Evolutionary conservation across 352 stramenopile genomes (phyloP).

Genomic region (Nothophytophthora sp.): DNA sequence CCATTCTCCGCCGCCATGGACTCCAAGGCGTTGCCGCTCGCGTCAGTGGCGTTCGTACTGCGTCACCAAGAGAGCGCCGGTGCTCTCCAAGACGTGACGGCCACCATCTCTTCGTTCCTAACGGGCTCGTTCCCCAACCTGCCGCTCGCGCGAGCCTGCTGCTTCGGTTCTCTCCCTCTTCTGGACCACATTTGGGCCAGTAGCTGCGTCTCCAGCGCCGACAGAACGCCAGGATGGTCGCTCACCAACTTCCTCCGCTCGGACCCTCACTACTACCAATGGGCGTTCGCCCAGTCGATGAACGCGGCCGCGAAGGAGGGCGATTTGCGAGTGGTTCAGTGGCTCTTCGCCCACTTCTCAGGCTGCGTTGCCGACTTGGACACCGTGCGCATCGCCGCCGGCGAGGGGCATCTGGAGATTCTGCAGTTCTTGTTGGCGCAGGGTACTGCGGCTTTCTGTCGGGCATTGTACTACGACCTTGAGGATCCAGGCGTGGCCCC

Average conservation of each 20-base stretch:
- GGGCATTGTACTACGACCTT: background rate
- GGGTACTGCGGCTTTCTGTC: too few relatives aligned
- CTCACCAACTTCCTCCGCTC: background rate
- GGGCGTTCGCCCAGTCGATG: background rate
- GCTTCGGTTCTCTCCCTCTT: background rate
- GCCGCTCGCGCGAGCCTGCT: background rate
- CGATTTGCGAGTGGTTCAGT: background rate
- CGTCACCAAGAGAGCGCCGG: too few relatives aligned
- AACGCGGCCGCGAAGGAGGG: background rate
- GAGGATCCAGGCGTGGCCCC: background rate
- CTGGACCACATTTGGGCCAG: background rate
- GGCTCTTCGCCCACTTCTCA: background rate
- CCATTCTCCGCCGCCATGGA: too few relatives aligned
- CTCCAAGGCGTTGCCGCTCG: too few relatives aligned
- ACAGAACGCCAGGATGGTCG: background rate
- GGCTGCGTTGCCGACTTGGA: background rate
- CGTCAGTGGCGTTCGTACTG: too few relatives aligned
- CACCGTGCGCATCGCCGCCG: background rate
- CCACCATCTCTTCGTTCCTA: too few relatives aligned
- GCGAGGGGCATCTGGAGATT: background rate
- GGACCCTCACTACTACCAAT: background rate
- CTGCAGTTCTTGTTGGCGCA: constrained; percentile 3
- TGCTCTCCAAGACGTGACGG: too few relatives aligned
- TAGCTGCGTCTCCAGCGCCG: background rate
- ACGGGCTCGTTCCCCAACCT: too few relatives aligned